Base-by-base conservation (phyloP, 176 grass and related monocot species). In the Zizania latifolia region DNA sequence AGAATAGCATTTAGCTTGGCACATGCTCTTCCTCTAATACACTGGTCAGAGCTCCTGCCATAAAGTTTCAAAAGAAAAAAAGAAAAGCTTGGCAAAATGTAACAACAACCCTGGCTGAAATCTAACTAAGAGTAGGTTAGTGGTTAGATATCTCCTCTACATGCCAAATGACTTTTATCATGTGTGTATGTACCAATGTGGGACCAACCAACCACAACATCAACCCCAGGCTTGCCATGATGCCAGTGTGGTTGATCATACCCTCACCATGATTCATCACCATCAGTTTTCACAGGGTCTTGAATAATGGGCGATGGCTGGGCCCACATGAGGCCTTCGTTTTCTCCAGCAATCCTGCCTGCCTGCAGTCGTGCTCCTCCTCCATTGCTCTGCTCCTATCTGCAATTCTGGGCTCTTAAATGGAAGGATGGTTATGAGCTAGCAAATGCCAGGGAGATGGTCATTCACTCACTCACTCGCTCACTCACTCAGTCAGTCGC, bases 391-490 rank as follows among this genome's bases (percentile, higher is more conserved):
- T 53, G 48, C 48, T 53, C 48, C 8, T 22, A 81, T 54, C 78
- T 81, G 68, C 39, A 70, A 77, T 70, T 76, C 70, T 66, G 54
- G 64, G 34, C 63, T 40, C 81, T 61, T 83, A 62, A 76, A 83
- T 70, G 81, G 38, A 60, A 54, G 41, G 13, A 53, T 54, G 24
- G 32, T 15, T 17, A 82, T 15, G 80, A 63, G 61, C 61, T 24
- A 8, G 23, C 45, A 37, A 67, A 0, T 1, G 11, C 2, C 10
- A 32, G 1, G 10, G 16, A 15, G 22, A n/a, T n/a, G n/a, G 14
- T 60, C 4, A 70, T 5, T 21, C 48, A 51, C 0, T 21, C 46
- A 53, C 0, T 53, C 48, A 58, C n/a, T n/a, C n/a, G n/a, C n/a
- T 21, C 48, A 51, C 0, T 21, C 46, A 53, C 0, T 53, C 48